Evolutionary conservation across 345 rosid species (phyloP).

Genomic region (Eucalyptus shirleyi): DNA sequence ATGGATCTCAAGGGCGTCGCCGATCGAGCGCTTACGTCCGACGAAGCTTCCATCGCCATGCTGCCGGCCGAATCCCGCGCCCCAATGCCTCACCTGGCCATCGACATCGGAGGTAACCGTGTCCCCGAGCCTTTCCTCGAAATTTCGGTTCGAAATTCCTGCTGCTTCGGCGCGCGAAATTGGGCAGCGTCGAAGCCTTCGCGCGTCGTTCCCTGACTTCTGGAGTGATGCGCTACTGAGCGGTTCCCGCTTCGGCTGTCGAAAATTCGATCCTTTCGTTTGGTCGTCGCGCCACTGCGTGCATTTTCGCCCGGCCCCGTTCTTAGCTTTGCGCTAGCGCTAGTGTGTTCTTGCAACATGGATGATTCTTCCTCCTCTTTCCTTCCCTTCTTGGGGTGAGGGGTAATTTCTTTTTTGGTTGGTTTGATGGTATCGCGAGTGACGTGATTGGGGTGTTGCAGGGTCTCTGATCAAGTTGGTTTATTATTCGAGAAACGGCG

Average conservation of each 20-base stretch:
- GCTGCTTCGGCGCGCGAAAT: background rate
- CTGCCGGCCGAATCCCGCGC: background rate
- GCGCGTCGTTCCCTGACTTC: background rate
- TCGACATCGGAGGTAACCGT: conserved; percentile 76
- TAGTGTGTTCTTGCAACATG: background rate
- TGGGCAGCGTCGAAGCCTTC: background rate
- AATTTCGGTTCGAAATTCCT: background rate
- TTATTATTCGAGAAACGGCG: conserved; percentile 37
- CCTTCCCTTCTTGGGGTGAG: background rate
- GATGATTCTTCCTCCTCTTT: background rate
- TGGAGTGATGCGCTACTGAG: background rate
- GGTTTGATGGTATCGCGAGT: background rate
- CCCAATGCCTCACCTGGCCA: conserved; percentile 65
- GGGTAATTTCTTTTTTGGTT: background rate
- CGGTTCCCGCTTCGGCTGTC: background rate
- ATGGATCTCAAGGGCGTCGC: background rate
- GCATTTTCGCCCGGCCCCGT: background rate
- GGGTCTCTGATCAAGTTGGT: conserved; percentile 87
- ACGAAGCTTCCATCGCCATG: background rate
- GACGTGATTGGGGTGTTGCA: conserved; percentile 5
- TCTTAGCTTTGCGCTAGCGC: background rate
- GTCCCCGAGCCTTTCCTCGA: background rate
- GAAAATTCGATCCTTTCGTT: background rate
- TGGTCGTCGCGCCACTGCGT: background rate
- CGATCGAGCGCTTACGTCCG: background rate